phyloP scores from a whole-genome alignment of 495 filamentous ascomycete species.

The Diplogelasinospora grovesii region DNA sequence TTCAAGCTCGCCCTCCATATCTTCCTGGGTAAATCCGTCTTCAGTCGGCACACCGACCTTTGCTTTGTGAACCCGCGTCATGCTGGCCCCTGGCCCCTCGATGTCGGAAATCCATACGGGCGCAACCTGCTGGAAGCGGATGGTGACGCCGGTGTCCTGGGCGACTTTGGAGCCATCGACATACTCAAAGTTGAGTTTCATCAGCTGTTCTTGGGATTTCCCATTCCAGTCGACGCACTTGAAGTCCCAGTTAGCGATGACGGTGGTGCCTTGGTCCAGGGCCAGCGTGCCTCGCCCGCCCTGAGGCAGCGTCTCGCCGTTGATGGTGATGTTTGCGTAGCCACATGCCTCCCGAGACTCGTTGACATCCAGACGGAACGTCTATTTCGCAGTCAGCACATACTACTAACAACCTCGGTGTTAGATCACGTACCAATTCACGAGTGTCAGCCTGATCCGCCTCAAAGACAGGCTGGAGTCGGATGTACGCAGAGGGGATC shows the following conservation, averaged over 20 bases:
- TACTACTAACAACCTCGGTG: no score
- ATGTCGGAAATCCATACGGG: conserved; percentile 34
- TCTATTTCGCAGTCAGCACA: no score
- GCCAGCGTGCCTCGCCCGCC: conserved; percentile 23
- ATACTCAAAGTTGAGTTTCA: conserved; percentile 40
- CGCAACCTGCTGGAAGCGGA: conserved; percentile 40
- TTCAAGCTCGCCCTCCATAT: conserved; percentile 14
- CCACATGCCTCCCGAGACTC: conserved; percentile 30
- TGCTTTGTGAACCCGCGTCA: neutral
- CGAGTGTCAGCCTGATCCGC: no score
- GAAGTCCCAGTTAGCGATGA: conserved; percentile 39
- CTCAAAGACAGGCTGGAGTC: no score
- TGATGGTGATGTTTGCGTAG: conserved; percentile 30
- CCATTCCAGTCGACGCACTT: conserved; percentile 35
- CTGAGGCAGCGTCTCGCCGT: conserved; percentile 26
- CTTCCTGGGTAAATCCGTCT: neutral
- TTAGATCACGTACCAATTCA: no score
- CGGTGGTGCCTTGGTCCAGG: conserved; percentile 18
- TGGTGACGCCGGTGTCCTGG: conserved; percentile 34
- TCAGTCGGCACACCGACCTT: neutral
- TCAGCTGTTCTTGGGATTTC: conserved; percentile 34
- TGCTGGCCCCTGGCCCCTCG: conserved; percentile 19
- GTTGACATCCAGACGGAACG: conserved; percentile 26
- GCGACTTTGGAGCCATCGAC: conserved; percentile 28
- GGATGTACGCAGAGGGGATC: no score